phyloP scores from a whole-genome alignment of 495 filamentous ascomycete species.

The Ascodesmis nigricans region DNA sequence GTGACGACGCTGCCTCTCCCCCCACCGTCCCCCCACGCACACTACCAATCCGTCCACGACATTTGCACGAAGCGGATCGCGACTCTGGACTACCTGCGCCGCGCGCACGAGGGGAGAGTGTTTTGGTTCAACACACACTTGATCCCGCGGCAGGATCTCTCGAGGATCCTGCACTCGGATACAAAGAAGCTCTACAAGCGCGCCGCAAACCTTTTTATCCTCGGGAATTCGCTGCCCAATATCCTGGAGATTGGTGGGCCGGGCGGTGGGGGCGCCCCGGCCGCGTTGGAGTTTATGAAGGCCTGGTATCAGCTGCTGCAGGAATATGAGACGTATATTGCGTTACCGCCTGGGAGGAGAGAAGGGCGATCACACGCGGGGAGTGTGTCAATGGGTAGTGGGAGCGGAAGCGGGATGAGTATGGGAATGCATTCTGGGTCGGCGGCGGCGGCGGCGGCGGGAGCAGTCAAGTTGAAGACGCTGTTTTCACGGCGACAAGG shows the following conservation, averaged over 20 bases:
- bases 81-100: conserved; percentile 83
- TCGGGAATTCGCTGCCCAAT: conserved; percentile 73
- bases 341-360: conserved; percentile 13
- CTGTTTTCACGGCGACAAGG: conserved; percentile 14
- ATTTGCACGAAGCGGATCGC: conserved; percentile 80
- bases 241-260: conserved; percentile 77
- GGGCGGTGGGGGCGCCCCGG: conserved; percentile 52
- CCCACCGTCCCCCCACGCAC: conserved; percentile 32
- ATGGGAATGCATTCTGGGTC: conserved; percentile 10
- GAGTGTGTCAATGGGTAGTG: conserved; percentile 1
- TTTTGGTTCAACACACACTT: conserved; percentile 97
- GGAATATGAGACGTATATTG: conserved; percentile 70
- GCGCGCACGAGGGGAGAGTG: conserved; percentile 80
- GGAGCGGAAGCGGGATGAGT: not conserved
- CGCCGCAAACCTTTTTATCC: conserved; percentile 55
- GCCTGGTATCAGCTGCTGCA: conserved; percentile 64
- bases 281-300: conserved; percentile 61
- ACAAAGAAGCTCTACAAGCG: conserved; percentile 56
- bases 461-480: conserved; percentile 15
- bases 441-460: conserved; percentile 9
- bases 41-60: conserved; percentile 76
- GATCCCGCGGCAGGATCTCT: conserved; percentile 63
- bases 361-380: conserved; percentile 14
- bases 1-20: not conserved
- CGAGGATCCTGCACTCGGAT: conserved; percentile 67